Percentiles rank a stretch among this genome's conserved stretches.
Evolutionary conservation across 1,284 basidiomycete genomes (phyloP).

Genomic region (Caloboletus firmus): DNA sequence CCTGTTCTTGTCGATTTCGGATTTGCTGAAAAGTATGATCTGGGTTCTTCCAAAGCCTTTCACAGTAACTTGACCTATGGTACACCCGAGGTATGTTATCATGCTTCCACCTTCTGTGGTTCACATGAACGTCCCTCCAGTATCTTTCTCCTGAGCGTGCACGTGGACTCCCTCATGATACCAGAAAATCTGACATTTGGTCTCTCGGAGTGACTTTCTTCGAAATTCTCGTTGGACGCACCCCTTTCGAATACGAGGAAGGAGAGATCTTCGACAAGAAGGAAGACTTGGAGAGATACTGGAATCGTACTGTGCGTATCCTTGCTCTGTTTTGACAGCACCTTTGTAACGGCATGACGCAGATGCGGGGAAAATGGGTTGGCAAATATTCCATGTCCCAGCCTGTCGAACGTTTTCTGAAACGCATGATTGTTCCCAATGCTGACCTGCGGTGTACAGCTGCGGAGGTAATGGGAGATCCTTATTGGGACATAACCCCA

Average conservation of each 20-base stretch:
- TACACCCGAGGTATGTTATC: constrained; percentile 72
- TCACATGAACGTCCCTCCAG: constrained; percentile 38
- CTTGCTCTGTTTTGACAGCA: neutral
- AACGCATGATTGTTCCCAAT: constrained; percentile 75
- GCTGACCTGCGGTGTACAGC: constrained; percentile 71
- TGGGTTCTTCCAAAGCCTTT: constrained; percentile 63
- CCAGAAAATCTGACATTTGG: constrained; percentile 91
- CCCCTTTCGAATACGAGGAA: constrained; percentile 85
- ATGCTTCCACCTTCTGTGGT: neutral
- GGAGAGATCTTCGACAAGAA: constrained; percentile 81
- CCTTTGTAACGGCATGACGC: neutral
- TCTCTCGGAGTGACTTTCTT: constrained; percentile 91
- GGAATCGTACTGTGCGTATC: constrained; percentile 68
- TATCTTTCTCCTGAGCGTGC: constrained; percentile 90
- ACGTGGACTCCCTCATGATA: constrained; percentile 83
- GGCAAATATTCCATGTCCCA: constrained; percentile 74
- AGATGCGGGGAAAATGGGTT: constrained; percentile 83
- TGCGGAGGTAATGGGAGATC: constrained; percentile 60
- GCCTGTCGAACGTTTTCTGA: constrained; percentile 62
- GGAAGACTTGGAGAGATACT: constrained; percentile 81
- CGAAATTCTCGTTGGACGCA: constrained; percentile 86
- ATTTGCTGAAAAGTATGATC: constrained; percentile 82
- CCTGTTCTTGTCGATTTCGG: constrained; percentile 92
- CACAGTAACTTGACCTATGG: constrained; percentile 84
- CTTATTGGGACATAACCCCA: constrained; percentile 54